A percentile compares a stretch with the other conserved stretches of the same genome.
phyloP scores from a whole-genome alignment of 129 eudicot species.

The Calendula officinalis region DNA sequence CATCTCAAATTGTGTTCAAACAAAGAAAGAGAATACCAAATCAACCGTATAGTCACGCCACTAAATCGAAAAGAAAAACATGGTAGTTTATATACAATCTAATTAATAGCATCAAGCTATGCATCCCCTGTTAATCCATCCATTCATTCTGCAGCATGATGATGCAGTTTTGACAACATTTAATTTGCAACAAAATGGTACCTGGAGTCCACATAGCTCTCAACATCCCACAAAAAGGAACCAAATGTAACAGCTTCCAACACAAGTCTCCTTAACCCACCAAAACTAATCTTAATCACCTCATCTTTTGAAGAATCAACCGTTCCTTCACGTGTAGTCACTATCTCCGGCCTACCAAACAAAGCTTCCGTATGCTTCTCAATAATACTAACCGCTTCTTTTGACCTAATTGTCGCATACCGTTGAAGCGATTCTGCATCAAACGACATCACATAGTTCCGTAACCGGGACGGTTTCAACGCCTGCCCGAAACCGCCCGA shows the following conservation, averaged over 20 bases:
- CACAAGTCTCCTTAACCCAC: constrained; percentile 74
- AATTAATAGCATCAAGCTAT: constrained; percentile 16
- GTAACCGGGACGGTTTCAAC: constrained; percentile 59
- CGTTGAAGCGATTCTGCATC: constrained; percentile 82
- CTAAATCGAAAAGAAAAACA: constrained; percentile 4
- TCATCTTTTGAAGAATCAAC: constrained; percentile 83
- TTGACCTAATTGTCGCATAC: constrained; percentile 79
- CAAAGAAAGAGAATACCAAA: not conserved
- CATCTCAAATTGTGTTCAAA: constrained; percentile 7
- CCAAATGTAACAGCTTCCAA: constrained; percentile 97
- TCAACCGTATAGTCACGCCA: constrained; percentile 3
- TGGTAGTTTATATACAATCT: constrained; percentile 38
- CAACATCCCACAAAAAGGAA: constrained; percentile 97
- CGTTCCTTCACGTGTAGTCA: constrained; percentile 67
- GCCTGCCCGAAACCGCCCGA: constrained; percentile 50
- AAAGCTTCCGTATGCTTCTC: constrained; percentile 97
- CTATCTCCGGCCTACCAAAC: constrained; percentile 90
- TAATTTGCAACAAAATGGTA: constrained; percentile 65
- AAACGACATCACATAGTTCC: constrained; percentile 81
- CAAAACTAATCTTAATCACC: constrained; percentile 72
- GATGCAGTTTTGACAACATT: constrained; percentile 7
- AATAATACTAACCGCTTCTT: constrained; percentile 72
- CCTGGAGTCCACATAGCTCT: constrained; percentile 84
- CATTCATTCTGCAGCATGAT: not conserved
- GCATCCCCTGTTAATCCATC: not conserved